These are phyloP conservation scores for Daucus carota DNA, from an alignment of 129 eudicot species.

Conservation along the genomic window DH1_v3.0 NC_030381.2:50368501-50369000, in stretches of 20 bases:
- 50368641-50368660: no score
- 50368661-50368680: neutral
- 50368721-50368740: neutral
- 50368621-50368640: no score
- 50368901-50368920: neutral
- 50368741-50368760: neutral
- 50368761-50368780: neutral
- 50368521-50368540: constrained; percentile 5
- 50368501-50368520: neutral
- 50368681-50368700: neutral
- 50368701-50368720: neutral
- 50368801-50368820: neutral
- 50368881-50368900: neutral
- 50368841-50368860: no score
- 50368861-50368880: neutral
- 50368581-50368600: no score
- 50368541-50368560: constrained; percentile 1
- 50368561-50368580: neutral
- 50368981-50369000: constrained; percentile 67
- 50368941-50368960: constrained; percentile 39
- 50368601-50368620: neutral
- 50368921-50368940: neutral
- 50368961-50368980: constrained; percentile 82
- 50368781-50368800: neutral
- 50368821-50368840: no score